Evolutionary conservation across 2,329 filamentous ascomycete species (phyloP).

Genomic region (Chaetomiaceae sp.): DNA sequence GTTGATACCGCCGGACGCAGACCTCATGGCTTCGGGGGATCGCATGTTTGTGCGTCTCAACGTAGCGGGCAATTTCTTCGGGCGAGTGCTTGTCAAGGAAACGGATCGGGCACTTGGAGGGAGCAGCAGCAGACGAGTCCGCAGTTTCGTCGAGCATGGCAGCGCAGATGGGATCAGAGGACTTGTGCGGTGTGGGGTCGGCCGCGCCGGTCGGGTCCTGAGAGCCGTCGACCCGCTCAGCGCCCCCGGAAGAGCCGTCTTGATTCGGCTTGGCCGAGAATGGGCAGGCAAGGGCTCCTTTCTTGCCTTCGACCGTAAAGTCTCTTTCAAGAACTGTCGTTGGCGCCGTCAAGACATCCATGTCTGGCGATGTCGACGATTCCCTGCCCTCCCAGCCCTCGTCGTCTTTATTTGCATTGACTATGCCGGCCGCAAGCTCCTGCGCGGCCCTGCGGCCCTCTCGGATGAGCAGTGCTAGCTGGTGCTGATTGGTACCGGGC

Average conservation of each 20-base stretch:
- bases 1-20: constrained; percentile 85
- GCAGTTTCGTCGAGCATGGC: constrained; percentile 58
- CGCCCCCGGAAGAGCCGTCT: constrained; percentile 17
- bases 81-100: constrained; percentile 89
- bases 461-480: constrained; percentile 59
- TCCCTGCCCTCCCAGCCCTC: constrained; percentile 47
- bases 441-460: constrained; percentile 58
- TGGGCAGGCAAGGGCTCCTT: constrained; percentile 74
- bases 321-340: constrained; percentile 75
- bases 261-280: constrained; percentile 53
- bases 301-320: constrained; percentile 81
- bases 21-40: constrained; percentile 90
- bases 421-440: constrained; percentile 43
- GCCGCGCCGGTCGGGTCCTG: constrained; percentile 25
- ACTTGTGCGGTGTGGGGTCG: constrained; percentile 45
- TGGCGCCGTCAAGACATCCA: constrained; percentile 48
- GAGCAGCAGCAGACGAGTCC: constrained; percentile 47
- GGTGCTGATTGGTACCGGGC: constrained; percentile 46
- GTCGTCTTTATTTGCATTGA: constrained; percentile 48
- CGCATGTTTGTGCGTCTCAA: constrained; percentile 93
- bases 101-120: constrained; percentile 79
- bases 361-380: constrained; percentile 38
- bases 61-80: constrained; percentile 88
- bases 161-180: constrained; percentile 58
- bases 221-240: constrained; percentile 17